A percentile compares a stretch with the other conserved stretches of the same genome.
Evolutionary conservation across 1,284 basidiomycete species (phyloP).

Genomic region (Phaffia rhodozyma): DNA sequence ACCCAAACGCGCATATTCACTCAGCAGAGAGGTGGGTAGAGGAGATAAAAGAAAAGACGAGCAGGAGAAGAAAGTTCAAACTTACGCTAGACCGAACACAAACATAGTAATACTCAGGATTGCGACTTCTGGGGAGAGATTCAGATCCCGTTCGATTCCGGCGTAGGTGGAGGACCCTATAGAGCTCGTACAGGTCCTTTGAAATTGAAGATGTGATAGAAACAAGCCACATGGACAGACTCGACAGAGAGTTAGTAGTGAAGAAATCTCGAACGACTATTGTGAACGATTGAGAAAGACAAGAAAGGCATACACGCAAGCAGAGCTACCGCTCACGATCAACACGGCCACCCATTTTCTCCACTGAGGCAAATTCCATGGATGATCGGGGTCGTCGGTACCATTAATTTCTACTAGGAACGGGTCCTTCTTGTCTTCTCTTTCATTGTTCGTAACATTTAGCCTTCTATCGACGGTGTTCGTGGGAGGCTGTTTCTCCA

Average conservation of each 20-base stretch:
- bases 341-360: conserved; percentile 30
- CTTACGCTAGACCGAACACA: conserved; percentile 40
- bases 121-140: conserved; percentile 52
- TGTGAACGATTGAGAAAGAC: not conserved
- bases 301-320: conserved; percentile 20
- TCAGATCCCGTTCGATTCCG: conserved; percentile 48
- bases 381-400: conserved; percentile 25
- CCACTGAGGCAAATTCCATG: conserved; percentile 27
- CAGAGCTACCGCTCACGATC: conserved; percentile 22
- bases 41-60: conserved; percentile 19
- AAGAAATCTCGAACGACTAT: not conserved
- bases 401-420: conserved; percentile 30
- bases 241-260: no score
- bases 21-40: not conserved
- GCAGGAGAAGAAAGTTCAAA: conserved; percentile 33
- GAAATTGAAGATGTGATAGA: not conserved
- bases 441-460: not conserved
- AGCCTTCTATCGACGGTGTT: not conserved
- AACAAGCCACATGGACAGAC: not conserved
- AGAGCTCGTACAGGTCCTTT: conserved; percentile 51
- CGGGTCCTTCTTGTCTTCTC: conserved; percentile 20
- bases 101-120: conserved; percentile 61
- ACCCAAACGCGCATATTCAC: not conserved
- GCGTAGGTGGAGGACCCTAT: conserved; percentile 56
- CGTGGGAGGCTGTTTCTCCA: not conserved